Evolutionary conservation across 495 filamentous ascomycete species (phyloP), one percentile per base, ranked within the genome.

Genomic region (Rhizodiscina lignyota): DNA sequence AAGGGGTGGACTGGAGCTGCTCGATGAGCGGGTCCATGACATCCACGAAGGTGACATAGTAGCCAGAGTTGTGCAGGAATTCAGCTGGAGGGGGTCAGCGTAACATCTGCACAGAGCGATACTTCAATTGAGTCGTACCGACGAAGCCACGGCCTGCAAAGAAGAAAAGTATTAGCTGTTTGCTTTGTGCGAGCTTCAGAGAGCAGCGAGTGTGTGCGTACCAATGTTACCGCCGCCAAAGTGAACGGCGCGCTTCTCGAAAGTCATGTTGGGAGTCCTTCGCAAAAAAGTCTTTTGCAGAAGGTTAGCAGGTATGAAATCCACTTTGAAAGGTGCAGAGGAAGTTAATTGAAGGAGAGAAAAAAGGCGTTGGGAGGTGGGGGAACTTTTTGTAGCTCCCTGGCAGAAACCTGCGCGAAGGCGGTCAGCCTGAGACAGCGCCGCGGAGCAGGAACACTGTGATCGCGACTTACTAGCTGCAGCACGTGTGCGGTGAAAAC

Each of bases 141-240:
- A 73, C 68, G 48, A 59, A 59, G 48, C 69, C 64, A 63, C 50
- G 41, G 24, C 49, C n/a, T n/a, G n/a, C n/a, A n/a, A n/a, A n/a
- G n/a, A 12, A 11, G 4, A 15, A 22, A 8, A 40, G 45, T 36
- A 48, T 41, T 18, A 3, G 16, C 15, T 12, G 37, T 4, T 17
- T 20, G 16, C 10, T 35, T 21, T 23, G 5, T 11, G 6, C 2
- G 16, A 3, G 21, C 15, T 3, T 21, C 21, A 16, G 11, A 13
- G 18, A 16, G 19, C 33, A 51, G 18, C 45, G 52, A 64, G n/a
- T n/a, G n/a, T n/a, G n/a, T n/a, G n/a, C n/a, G n/a, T n/a, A n/a
- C n/a, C 75, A 56, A 94, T 93, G 67, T 93, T 93, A 49, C 85
- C 85, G 51, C 84, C 84, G 39, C 85, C 85, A 47, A 94, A 94